These are phyloP conservation scores for Podospora appendiculata DNA, from an alignment of 495 filamentous ascomycete genomes.

Conservation along the genomic window DNA sequence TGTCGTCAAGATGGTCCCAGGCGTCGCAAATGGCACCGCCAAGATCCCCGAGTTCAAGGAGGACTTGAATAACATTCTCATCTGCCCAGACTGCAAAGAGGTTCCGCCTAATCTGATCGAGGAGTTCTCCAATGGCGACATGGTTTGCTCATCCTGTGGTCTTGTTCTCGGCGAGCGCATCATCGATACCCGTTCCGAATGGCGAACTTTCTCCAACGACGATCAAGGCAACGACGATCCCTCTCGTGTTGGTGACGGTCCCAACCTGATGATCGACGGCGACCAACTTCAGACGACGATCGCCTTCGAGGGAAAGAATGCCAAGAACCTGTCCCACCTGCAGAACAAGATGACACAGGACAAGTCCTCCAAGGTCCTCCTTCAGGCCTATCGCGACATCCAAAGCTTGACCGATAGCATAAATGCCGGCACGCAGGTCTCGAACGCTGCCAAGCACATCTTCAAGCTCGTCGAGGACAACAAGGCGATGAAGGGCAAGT, in stretches of 20 bases:
- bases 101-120: constrained; percentile 84
- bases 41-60: constrained; percentile 26
- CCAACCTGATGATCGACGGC: constrained; percentile 81
- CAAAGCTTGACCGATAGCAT: constrained; percentile 79
- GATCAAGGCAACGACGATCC: constrained; percentile 92
- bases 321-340: constrained; percentile 73
- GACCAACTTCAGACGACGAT: constrained; percentile 89
- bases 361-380: constrained; percentile 70
- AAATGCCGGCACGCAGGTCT: constrained; percentile 67
- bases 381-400: constrained; percentile 85
- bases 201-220: constrained; percentile 97
- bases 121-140: constrained; percentile 85
- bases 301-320: constrained; percentile 63
- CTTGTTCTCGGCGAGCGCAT: constrained; percentile 85
- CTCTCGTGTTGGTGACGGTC: constrained; percentile 90
- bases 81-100: constrained; percentile 87
- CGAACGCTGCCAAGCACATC: constrained; percentile 83
- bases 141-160: constrained; percentile 86
- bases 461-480: constrained; percentile 90
- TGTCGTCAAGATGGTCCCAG: constrained; percentile 8
- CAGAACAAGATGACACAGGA: constrained; percentile 80
- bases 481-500: constrained; percentile 91
- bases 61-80: constrained; percentile 75
- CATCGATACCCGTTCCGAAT: constrained; percentile 92
- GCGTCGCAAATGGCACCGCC: not conserved